Percentiles rank a stretch among this genome's conserved stretches.
Evolutionary conservation across 768 basidiomycete species (phyloP).

Genomic region (Naematelia encephala): DNA sequence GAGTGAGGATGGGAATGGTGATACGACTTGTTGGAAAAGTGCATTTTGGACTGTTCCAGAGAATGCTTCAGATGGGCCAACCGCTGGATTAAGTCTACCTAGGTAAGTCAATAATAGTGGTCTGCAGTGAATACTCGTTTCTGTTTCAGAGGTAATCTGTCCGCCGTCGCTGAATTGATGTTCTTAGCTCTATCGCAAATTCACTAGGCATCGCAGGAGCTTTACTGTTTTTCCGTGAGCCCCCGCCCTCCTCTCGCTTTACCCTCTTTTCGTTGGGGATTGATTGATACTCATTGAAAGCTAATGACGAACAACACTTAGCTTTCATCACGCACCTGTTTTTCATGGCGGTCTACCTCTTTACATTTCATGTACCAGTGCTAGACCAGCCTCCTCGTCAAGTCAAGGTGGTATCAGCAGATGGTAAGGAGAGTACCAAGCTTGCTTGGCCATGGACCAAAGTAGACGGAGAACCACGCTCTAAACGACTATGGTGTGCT

Average conservation of each 20-base stretch:
- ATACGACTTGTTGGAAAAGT: background rate
- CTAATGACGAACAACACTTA: background rate
- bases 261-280: too few species aligned
- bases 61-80: background rate
- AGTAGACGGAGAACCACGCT: background rate
- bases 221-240: background rate
- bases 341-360: background rate
- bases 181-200: background rate
- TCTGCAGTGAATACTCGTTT: too few species aligned
- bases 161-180: background rate
- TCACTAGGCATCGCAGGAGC: background rate
- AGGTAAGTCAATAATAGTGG: background rate
- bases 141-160: background rate
- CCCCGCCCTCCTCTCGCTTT: background rate
- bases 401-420: background rate
- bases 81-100: background rate
- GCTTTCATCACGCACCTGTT: background rate
- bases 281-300: too few species aligned
- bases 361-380: background rate
- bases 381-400: background rate
- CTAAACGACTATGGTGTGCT: background rate
- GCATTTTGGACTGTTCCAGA: background rate
- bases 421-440: background rate
- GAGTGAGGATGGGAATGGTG: background rate
- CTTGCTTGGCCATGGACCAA: background rate